Evolutionary conservation across 2,329 filamentous ascomycete species (phyloP), one percentile per base, ranked within the genome.

Genomic region (Blastomyces parvus): DNA sequence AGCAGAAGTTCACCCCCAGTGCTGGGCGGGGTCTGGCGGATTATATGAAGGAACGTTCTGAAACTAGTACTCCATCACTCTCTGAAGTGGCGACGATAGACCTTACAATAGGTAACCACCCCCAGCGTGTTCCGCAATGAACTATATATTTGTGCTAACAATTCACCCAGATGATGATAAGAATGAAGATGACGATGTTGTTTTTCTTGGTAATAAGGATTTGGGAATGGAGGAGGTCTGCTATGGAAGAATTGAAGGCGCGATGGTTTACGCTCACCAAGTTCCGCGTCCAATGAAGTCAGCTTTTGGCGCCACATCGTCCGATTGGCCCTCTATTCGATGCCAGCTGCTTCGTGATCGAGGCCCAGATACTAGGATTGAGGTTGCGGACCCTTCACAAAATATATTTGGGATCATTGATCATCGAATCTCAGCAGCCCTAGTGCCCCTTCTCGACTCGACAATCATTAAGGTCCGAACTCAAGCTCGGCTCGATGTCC

Each of bases 361-460:
- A 2, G 82, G 82, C 27, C 83, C 86, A 53, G 69, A 81, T 14
- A 80, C 83, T 53, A 82, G 81, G 22, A 91, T 97, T 60, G 82
- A 88, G 62, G 87, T 91, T 11, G 83, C 86, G 48, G 93, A 97
- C 71, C 82, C 87, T 66, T 86, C 85, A 0, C 83, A 85, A 3
- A 81, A 82, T 48, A 83, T 87, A 40, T 92, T 97, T 70, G 94
- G 90, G 17, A 82, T 82, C n/a, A 76, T 97, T 5, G 90, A 96
- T 80, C 53, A 70, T 8, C 83, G 81, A 67, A 86, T 86, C 19
- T 85, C 91, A 0, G 76, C 79, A 25, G 89, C 84, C 7, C 80
- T 97, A 9, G 84, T 84, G 8, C 87, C 86, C 8, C 77, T 97
- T 0, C 81, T 97, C 62, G 90, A 96, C 72, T 82, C 84, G 1